Evolutionary conservation across 2,329 filamentous ascomycete species (phyloP).

Genomic region (Helicocarpus griseus): DNA sequence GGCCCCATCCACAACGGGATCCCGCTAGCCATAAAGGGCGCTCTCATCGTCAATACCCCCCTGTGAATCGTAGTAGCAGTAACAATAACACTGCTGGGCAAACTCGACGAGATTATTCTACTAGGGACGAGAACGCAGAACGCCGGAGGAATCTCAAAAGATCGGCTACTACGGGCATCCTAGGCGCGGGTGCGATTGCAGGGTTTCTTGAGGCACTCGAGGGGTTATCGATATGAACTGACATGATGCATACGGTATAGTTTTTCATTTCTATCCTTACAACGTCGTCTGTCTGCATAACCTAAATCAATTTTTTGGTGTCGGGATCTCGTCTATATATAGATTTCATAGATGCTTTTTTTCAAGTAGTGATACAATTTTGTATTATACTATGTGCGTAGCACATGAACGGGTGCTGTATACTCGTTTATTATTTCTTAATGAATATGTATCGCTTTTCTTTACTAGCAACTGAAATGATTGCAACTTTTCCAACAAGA

Average conservation of each 20-base stretch:
- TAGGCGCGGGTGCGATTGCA: conserved; percentile 28
- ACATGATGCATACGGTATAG: neutral
- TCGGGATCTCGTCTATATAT: too few relatives aligned
- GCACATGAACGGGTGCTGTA: too few relatives aligned
- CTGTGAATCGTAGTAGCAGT: conserved; percentile 6
- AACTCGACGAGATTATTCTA: conserved; percentile 6
- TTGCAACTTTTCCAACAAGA: too few relatives aligned
- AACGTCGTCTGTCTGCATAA: neutral
- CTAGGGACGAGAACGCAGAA: conserved; percentile 13
- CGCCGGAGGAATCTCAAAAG: conserved; percentile 22
- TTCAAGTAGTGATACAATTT: too few relatives aligned
- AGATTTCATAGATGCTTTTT: too few relatives aligned
- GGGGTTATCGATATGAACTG: conserved; percentile 15
- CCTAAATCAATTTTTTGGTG: neutral
- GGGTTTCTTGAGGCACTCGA: conserved; percentile 33
- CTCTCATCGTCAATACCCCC: conserved; percentile 2
- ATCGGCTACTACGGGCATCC: conserved; percentile 26
- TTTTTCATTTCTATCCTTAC: neutral
- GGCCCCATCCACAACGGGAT: neutral
- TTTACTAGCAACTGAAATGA: too few relatives aligned
- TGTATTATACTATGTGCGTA: too few relatives aligned
- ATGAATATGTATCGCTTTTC: too few relatives aligned
- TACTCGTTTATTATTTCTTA: too few relatives aligned
- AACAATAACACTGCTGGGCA: neutral
- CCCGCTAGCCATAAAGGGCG: neutral